A percentile compares a stretch with the other conserved stretches of the same genome.
Evolutionary conservation across 306 rosid genomes (phyloP).

Genomic region (Vachellia collinsii): DNA sequence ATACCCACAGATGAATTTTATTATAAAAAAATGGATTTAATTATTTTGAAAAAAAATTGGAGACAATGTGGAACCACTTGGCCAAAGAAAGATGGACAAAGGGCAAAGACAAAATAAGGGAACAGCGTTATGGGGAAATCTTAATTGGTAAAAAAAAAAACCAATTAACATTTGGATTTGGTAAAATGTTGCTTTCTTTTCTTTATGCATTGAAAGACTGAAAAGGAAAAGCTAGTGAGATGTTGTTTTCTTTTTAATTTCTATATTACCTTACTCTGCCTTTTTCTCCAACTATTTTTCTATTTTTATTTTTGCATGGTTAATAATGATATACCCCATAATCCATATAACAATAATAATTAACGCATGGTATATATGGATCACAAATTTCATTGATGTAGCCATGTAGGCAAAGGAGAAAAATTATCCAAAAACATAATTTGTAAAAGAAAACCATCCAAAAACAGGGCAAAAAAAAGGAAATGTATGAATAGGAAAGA

Average conservation of each 20-base stretch:
- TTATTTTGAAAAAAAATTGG: not conserved
- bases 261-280: not conserved
- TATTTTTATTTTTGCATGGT: not conserved
- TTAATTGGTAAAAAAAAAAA: conserved; percentile 10
- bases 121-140: conserved; percentile 45
- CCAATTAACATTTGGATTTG: conserved; percentile 24
- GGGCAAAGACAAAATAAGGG: not conserved
- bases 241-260: conserved; percentile 38
- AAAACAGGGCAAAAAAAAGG: no score
- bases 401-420: no score
- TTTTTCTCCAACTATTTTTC: not conserved
- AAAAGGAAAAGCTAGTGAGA: conserved; percentile 20
- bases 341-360: not conserved
- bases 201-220: not conserved
- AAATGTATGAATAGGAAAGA: no score
- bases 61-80: conserved; percentile 10
- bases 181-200: conserved; percentile 44
- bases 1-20: not conserved
- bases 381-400: not conserved
- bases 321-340: not conserved
- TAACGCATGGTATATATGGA: not conserved
- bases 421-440: no score
- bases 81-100: not conserved
- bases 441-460: no score
- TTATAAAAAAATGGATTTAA: no score